Percentiles rank a stretch among this genome's conserved stretches.
Conservation (phyloP, 1,284 basidiomycete genomes). For the Athelia psychrophila region DNA sequence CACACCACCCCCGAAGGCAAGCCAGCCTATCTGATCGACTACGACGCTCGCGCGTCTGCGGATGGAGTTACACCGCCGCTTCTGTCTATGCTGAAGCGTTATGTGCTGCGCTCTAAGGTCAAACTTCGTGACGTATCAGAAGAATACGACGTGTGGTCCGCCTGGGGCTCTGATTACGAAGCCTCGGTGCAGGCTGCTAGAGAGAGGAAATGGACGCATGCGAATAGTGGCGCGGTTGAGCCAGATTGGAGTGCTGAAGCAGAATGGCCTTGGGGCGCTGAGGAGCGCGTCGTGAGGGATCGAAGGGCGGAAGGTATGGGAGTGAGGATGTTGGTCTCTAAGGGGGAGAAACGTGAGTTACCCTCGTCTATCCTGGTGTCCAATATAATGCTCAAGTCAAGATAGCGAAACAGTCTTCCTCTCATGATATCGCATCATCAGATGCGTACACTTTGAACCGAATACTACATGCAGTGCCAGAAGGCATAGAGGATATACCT, state of each 20-base stretch:
- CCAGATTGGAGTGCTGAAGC: constrained; percentile 53
- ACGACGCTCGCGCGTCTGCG: constrained; percentile 51
- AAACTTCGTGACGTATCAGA: constrained; percentile 75
- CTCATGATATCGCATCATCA: constrained; percentile 48
- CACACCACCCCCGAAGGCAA: constrained; percentile 43
- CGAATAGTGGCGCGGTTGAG: constrained; percentile 64
- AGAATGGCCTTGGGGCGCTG: constrained; percentile 62
- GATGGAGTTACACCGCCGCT: constrained; percentile 53
- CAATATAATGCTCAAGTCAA: constrained; percentile 6
- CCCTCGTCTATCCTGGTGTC: constrained; percentile 2
- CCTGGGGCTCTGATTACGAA: constrained; percentile 61
- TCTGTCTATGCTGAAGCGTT: constrained; percentile 72
- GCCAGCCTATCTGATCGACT: constrained; percentile 72
- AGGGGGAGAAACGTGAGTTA: constrained; percentile 71
- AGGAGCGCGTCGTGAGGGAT: constrained; percentile 56
- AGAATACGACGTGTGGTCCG: constrained; percentile 77
- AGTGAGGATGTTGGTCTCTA: constrained; percentile 61
- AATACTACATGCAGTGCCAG: constrained; percentile 83
- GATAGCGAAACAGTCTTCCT: constrained; percentile 51
- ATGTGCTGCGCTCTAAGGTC: constrained; percentile 89
- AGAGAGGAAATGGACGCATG: constrained; percentile 48
- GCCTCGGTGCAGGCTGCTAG: constrained; percentile 22
- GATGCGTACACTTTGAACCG: constrained; percentile 79
- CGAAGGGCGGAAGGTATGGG: constrained; percentile 80
- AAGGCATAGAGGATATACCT: constrained; percentile 79